Percentiles rank a stretch among this genome's conserved stretches.
Conservation (phyloP, 2,329 filamentous ascomycete genomes). For the Anisogramma anomala region DNA sequence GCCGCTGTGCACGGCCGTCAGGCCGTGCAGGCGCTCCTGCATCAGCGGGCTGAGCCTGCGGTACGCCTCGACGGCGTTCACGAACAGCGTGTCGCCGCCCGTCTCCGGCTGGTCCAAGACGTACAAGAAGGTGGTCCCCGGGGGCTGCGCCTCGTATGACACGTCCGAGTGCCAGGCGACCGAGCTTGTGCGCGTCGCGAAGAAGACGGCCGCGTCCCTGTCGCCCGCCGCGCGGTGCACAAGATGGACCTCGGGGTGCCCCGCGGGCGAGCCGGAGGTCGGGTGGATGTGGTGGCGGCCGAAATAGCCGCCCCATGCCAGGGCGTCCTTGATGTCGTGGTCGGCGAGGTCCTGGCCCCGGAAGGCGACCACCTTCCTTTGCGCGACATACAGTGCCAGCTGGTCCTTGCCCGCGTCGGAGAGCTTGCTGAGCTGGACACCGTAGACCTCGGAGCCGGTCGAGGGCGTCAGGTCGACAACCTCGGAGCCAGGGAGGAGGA, state of each 20-base stretch:
- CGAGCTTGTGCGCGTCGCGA: slow-evolving; percentile 59
- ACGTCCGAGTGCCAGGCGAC: slow-evolving; percentile 87
- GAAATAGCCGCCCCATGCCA: slow-evolving; percentile 52
- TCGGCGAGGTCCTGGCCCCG: slow-evolving; percentile 56
- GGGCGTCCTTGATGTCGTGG: slow-evolving; percentile 50
- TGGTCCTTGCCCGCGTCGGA: slow-evolving; percentile 55
- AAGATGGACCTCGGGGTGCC: slow-evolving; percentile 58
- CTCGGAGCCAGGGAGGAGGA: slow-evolving; percentile 39
- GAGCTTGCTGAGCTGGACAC: slow-evolving; percentile 54
- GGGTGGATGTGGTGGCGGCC: slow-evolving; percentile 59
- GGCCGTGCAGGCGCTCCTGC: slow-evolving; percentile 65
- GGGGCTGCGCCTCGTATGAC: slow-evolving; percentile 78
- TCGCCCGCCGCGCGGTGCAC: slow-evolving; percentile 61
- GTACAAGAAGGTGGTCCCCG: slow-evolving; percentile 82
- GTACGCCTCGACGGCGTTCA: slow-evolving; percentile 70
- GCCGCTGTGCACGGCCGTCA: slow-evolving; percentile 72
- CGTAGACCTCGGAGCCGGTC: slow-evolving; percentile 56
- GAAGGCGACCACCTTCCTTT: slow-evolving; percentile 61
- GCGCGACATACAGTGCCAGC: slow-evolving; percentile 54
- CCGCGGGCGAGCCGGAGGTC: slow-evolving; percentile 55
- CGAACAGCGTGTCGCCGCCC: slow-evolving; percentile 79
- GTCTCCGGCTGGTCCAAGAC: slow-evolving; percentile 69
- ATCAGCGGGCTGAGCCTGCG: slow-evolving; percentile 68
- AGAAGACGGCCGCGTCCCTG: slow-evolving; percentile 46
- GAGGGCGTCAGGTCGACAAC: slow-evolving; percentile 52